Percentiles rank a stretch among this genome's conserved stretches.
Evolutionary conservation across 768 basidiomycete species (phyloP).

Genomic region (Candolleomyces aberdarensis): DNA sequence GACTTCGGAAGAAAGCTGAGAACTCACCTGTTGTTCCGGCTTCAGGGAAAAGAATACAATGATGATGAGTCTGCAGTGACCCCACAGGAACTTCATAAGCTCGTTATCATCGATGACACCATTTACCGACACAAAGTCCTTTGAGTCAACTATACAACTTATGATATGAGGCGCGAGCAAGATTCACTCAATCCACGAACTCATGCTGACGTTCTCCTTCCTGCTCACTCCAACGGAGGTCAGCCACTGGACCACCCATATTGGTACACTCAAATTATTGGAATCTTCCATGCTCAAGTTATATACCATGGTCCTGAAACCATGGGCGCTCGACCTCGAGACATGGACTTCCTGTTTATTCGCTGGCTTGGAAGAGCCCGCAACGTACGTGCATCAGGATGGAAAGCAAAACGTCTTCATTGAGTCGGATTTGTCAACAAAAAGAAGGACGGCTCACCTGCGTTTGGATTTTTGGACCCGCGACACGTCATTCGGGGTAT

Average conservation of each 20-base stretch:
- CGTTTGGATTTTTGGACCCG: no score
- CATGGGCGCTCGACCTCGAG: not conserved
- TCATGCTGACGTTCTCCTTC: conserved; percentile 34
- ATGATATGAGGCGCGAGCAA: conserved; percentile 35
- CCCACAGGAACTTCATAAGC: no score
- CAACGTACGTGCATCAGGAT: not conserved
- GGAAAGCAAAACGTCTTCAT: conserved; percentile 8
- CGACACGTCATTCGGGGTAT: no score
- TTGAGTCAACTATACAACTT: conserved; percentile 25
- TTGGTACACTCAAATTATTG: conserved; percentile 31
- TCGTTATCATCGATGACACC: no score
- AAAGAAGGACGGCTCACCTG: no score
- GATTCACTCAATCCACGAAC: conserved; percentile 36
- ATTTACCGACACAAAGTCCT: conserved; percentile 15
- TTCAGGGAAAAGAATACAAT: no score
- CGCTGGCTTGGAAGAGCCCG: conserved; percentile 19
- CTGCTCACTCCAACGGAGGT: conserved; percentile 13
- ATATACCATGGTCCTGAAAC: not conserved
- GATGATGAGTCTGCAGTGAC: no score
- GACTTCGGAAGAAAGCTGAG: no score
- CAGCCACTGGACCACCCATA: conserved; percentile 21
- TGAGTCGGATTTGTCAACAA: conserved; percentile 31
- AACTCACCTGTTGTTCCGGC: no score
- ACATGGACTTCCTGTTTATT: conserved; percentile 25
- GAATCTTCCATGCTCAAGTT: conserved; percentile 10